Evolutionary conservation across 176 grass and related monocot species (phyloP), one percentile per base, ranked within the genome.

Genomic region (Rhipidocladum racemiflorum): DNA sequence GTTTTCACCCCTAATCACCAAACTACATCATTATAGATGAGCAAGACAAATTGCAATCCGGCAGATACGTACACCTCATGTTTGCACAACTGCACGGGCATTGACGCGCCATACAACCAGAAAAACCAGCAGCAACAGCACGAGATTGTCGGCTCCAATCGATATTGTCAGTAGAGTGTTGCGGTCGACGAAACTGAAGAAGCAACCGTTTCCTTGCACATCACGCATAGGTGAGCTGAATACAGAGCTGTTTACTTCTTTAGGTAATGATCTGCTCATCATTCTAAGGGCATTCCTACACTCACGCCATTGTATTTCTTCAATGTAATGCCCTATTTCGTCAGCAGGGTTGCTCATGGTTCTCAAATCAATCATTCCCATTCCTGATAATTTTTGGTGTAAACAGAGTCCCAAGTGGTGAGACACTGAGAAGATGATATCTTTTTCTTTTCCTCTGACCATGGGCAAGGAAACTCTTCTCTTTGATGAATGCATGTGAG

Each of bases 131-230:
- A 43, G n/a, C 30, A 42, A 38, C 14, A 54, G 9, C 44, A 48
- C 32, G 20, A 62, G 61, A 63, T 15, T 0, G 36, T 38, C 36
- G 6, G 36, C 36, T 38, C 17, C 4, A 45, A 69, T 60, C 44
- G 44, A 77, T 27, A 46, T 68, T 74, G 81, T 35, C 28, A 68
- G 76, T 60, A 46, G 45, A 78, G 43, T 18, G 50, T 74, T 84
- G 18, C 76, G 21, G 74, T 84, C 30, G 18, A 72, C 15, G 63
- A 79, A 80, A 48, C 14, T 8, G 23, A 74, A 59, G 29, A 79
- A 84, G 75, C 18, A 84, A 68, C 61, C 20, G 1, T 85, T 61
- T 60, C 61, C 42, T 85, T 75, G 34, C 8, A 6, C 55, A 61
- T 60, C 25, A 74, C 21, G 30, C 42, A 3, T 50, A 36, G 59